phyloP scores from a whole-genome alignment of 495 filamentous ascomycete genomes.

The Amorphotheca resinae region DNA sequence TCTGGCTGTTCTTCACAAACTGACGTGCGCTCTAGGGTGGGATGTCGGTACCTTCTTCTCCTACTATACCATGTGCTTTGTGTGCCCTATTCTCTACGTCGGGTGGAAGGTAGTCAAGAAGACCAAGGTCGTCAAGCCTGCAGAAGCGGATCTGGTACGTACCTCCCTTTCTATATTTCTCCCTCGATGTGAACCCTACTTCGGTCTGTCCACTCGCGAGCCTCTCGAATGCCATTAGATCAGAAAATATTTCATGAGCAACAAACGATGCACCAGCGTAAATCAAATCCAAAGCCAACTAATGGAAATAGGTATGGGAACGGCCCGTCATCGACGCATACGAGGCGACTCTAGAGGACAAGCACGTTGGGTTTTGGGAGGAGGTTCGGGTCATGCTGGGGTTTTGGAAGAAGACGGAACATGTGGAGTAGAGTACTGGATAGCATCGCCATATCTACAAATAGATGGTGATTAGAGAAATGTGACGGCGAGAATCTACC shows the following conservation, averaged over 20 bases:
- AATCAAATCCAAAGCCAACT: too few relatives aligned
- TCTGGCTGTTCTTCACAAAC: background rate
- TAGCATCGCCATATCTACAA: too few relatives aligned
- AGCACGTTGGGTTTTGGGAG: slow-evolving; percentile 29
- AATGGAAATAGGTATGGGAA: slow-evolving; percentile 32
- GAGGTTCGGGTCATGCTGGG: slow-evolving; percentile 29
- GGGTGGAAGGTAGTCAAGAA: slow-evolving; percentile 58
- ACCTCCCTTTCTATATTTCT: slow-evolving; percentile 14
- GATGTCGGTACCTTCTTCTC: slow-evolving; percentile 63
- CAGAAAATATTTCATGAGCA: background rate
- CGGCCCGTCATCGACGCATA: slow-evolving; percentile 52
- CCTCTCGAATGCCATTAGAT: background rate
- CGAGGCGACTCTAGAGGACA: slow-evolving; percentile 26
- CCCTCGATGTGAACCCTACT: too few relatives aligned
- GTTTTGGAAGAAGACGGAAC: slow-evolving; percentile 19
- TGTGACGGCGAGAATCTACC: too few relatives aligned
- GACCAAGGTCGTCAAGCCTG: slow-evolving; percentile 41
- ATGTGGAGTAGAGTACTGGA: slow-evolving; percentile 1
- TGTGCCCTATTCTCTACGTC: slow-evolving; percentile 56
- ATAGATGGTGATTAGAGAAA: too few relatives aligned
- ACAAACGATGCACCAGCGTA: too few relatives aligned
- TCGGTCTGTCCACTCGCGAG: too few relatives aligned
- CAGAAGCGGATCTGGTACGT: slow-evolving; percentile 47
- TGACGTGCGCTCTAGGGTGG: slow-evolving; percentile 40
- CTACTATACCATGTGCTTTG: slow-evolving; percentile 56